Conservation (phyloP, 2,329 filamentous ascomycete genomes). For the Talaromyces atroroseus region DNA sequence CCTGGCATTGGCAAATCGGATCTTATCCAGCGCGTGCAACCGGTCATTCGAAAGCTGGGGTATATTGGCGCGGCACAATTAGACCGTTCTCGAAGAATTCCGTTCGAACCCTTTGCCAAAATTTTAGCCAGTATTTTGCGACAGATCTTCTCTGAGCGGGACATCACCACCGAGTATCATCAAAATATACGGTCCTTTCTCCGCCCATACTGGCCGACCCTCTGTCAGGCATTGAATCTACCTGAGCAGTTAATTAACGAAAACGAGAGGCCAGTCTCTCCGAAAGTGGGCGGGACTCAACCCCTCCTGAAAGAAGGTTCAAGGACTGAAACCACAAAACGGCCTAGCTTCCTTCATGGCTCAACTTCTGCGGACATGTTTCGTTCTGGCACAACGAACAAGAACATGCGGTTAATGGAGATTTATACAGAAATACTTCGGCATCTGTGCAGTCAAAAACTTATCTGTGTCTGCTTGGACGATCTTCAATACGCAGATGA, state of each 20-base stretch:
- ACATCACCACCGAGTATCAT: conserved; percentile 58
- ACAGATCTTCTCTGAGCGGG: conserved; percentile 61
- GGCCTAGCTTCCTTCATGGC: conserved; percentile 30
- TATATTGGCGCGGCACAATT: conserved; percentile 59
- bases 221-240: conserved; percentile 55
- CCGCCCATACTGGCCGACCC: conserved; percentile 52
- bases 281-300: conserved; percentile 24
- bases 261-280: conserved; percentile 30
- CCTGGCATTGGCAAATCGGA: conserved; percentile 58
- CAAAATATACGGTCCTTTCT: conserved; percentile 52
- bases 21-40: conserved; percentile 54
- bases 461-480: conserved; percentile 83
- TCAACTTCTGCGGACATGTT: conserved; percentile 35
- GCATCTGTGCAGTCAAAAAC: conserved; percentile 73
- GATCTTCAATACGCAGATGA: conserved; percentile 87
- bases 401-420: conserved; percentile 70
- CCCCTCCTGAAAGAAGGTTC: conserved; percentile 27
- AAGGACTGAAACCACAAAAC: conserved; percentile 27
- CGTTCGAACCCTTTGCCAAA: conserved; percentile 57
- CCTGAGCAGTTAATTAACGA: conserved; percentile 58
- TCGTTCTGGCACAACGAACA: conserved; percentile 33
- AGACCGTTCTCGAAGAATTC: conserved; percentile 53
- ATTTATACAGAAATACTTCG: conserved; percentile 81
- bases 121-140: conserved; percentile 58
- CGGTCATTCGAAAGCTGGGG: conserved; percentile 51